Evolutionary conservation across 345 rosid species (phyloP).

Genomic region (Rubroshorea leprosula): DNA sequence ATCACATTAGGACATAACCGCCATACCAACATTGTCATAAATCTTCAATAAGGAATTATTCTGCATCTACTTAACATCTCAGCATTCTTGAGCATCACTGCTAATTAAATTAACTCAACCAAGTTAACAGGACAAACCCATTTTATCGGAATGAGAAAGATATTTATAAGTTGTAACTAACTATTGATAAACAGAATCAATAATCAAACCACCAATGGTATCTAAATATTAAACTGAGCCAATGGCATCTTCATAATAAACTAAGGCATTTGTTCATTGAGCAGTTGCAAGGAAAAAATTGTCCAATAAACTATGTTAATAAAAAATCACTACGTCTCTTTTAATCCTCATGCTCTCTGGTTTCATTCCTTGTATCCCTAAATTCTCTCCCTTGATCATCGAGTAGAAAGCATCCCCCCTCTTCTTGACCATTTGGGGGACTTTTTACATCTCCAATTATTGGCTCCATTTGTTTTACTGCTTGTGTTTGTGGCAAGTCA

Average conservation of each 20-base stretch:
- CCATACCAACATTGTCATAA: too few species aligned
- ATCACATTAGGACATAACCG: too few species aligned
- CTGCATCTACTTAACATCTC: too few species aligned
- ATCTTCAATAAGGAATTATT: too few species aligned
- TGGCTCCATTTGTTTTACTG: neutral
- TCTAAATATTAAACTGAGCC: neutral
- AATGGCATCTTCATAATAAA: neutral
- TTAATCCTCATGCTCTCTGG: neutral
- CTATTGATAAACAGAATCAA: neutral
- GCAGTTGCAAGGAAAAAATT: neutral
- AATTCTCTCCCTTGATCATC: neutral
- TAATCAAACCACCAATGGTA: neutral
- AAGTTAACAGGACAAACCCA: neutral
- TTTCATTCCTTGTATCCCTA: neutral
- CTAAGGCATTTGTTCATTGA: neutral
- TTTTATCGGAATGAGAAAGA: neutral
- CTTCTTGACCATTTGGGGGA: neutral
- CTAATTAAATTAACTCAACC: too few species aligned
- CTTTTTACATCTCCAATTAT: neutral
- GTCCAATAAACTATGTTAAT: neutral
- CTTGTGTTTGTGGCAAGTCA: neutral
- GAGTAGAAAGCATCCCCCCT: neutral
- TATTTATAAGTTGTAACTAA: neutral
- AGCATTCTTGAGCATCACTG: too few species aligned
- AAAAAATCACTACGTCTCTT: neutral